Evolutionary conservation across 2,329 filamentous ascomycete species (phyloP), one percentile per base, ranked within the genome.

Genomic region (Colletotrichum karsti): DNA sequence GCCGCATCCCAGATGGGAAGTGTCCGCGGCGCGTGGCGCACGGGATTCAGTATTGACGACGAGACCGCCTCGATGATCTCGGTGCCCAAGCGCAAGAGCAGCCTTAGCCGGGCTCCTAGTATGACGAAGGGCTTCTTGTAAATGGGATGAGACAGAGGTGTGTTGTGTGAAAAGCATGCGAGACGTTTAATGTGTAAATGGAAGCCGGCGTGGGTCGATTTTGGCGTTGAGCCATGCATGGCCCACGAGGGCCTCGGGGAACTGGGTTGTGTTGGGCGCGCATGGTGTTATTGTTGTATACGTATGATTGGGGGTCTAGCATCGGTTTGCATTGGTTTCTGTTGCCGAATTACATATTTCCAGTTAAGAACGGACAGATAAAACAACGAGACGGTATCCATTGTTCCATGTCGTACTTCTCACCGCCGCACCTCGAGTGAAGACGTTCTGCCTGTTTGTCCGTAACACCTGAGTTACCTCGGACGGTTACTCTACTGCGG

Each of bases 111-210:
- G 75, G 83, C 84, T 73, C 87, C 88, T 63, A 94, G 92, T 78
- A 82, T 93, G 78, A 93, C 90, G 50, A 94, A 94, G 80, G 92
- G 92, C n/a, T 94, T 94, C 76, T 81, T 94, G 79, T 93, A 74
- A 81, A 58, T 51, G 42, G 37, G 24, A 30, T 5, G 7, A 10
- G 15, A 30, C 24, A 22, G 26, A 44, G 13, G 41, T 50, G 24
- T 20, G 18, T 24, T 50, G 13, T 18, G 24, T 41, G 54, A 33
- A 58, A 64, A 54, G 39, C 41, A 41, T 55, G 55, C 54, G 30
- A 56, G 51, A 51, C 13, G 64, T 55, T 24, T 69, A 68, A 70
- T 57, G 64, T 63, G 30, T 62, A 56, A 57, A 69, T 61, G 62
- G 54, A 24, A 24, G 33, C 42, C 44, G 28, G 55, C 62, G 28